Evolutionary conservation across 352 stramenopile species (phyloP), one percentile per base, ranked within the genome.

Genomic region (Peronospora farinosa): DNA sequence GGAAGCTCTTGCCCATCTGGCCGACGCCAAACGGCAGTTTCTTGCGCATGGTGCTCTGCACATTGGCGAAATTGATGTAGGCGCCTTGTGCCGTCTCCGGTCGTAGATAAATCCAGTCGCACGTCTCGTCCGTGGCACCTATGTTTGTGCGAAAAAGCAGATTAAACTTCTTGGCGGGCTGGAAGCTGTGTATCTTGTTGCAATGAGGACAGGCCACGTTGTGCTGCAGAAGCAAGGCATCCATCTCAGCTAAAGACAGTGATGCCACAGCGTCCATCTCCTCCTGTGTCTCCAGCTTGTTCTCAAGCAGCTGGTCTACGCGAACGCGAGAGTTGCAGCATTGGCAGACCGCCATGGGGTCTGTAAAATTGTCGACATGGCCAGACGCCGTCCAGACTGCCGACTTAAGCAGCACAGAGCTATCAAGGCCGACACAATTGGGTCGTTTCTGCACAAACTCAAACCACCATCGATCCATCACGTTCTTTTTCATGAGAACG

Each of bases 1-100:
- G 84, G 67, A 98, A 99, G 44, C 93, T 96, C 64, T 98, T 98
- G 54, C 96, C 96, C 65, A 98, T 96, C 59, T 98, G 95, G 0
- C 92, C 95, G 50, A 98, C 95, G 11, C 95, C 95, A 57, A 98
- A 98, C 23, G 23, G 23, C 28, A 32, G 31, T 19, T 98, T 97
- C 63, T 87, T 83, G 28, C 95, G 74, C 61, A 90, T 90, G 5
- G 88, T 94, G 38, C 69, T 84, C 51, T 96, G 76, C 21, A 98
- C 90, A 57, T 98, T 96, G 50, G 94, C 91, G 65, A 98, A 98
- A 66, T 98, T 43, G 19, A 43, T 43, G 38, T 43, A 43, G 4
- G 38, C 38, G 28, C 38, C 38, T 54, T 99, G 96, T 7, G 96
- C 96, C 9, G 96, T 99, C 82, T 99, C 96, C 0, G 96, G 96